Base-by-base conservation (phyloP, 2,329 filamentous ascomycete species). In the Aspergillus udagawae region DNA sequence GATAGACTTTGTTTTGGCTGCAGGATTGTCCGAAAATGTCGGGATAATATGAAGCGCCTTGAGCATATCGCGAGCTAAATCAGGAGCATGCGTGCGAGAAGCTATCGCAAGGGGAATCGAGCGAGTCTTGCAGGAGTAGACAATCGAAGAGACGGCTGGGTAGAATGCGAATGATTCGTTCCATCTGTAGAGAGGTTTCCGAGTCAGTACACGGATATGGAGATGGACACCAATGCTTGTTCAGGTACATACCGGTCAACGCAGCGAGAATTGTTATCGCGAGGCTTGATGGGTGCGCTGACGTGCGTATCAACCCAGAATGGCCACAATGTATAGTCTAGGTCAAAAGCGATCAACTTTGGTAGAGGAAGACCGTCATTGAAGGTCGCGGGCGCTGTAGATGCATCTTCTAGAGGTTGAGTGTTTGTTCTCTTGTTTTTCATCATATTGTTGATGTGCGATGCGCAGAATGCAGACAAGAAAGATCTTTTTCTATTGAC, bases 251-350 rank as follows among this genome's bases (percentile, higher is more conserved):
- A 77, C 77, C 70, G 69, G 60, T 79, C 77, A 4, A 75, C 72
- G 29, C 71, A 74, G 57, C 75, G 75, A 28, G 76, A 76, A 60
- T 78, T 78, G 59, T 77, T 75, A 60, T 86, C 83, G 63, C 80
- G 81, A 51, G 84, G 79, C 61, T 86, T 86, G 51, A 96, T 77
- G 0, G 92, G 92, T 6, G 86, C 83, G 25, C 86, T 85, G 66
- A 94, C 89, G 75, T 97, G 92, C 3, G 92, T 96, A 79, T 97
- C 94, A 1, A 96, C 88, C 93, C 93, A 97, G 77, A 97, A 97
- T 4, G 92, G 92, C 94, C 93, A 97, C n/a, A 97, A 82, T 0
- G 94, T 97, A 81, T 97, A 97, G 81, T 97, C 93, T 61, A 97
- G 85, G 73, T 97, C 94, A 77, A 97, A 97, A 62, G 94, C 90